Evolutionary conservation across 164 flowering plant genomes (phyloP).

Genomic region (Tinospora cordifolia): DNA sequence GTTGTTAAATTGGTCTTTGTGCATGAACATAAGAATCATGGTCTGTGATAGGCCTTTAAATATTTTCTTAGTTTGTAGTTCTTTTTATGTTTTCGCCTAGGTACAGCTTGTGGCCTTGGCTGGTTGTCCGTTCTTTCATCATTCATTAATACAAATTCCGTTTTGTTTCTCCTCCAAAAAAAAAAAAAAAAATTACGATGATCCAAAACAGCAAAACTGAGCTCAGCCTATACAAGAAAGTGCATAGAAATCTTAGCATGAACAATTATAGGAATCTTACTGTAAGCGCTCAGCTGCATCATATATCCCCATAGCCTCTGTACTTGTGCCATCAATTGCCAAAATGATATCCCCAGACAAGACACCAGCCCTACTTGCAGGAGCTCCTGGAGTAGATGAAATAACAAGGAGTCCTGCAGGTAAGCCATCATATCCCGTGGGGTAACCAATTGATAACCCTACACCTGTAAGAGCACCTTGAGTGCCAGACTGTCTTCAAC

Average conservation of each 20-base stretch:
- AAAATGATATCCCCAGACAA: conserved; percentile 73
- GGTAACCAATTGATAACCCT: conserved; percentile 89
- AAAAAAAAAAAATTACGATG: too few species aligned
- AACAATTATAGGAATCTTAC: conserved; percentile 35
- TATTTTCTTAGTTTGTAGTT: too few species aligned
- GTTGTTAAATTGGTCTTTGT: too few species aligned
- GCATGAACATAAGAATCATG: too few species aligned
- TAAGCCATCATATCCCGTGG: conserved; percentile 42
- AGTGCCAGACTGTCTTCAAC: conserved; percentile 99
- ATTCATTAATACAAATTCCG: too few species aligned
- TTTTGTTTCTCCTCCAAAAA: too few species aligned
- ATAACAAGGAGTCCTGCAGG: conserved; percentile 70
- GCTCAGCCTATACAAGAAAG: not conserved
- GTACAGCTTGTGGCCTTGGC: too few species aligned
- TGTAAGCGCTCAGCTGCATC: conserved; percentile 94
- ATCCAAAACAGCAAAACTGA: not conserved
- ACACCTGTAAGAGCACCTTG: conserved; percentile 94
- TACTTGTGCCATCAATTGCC: conserved; percentile 59
- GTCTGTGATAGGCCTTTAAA: too few species aligned
- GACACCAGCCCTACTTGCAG: conserved; percentile 84
- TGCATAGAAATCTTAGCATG: not conserved
- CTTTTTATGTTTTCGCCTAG: too few species aligned
- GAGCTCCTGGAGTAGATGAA: conserved; percentile 91
- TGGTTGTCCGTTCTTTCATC: too few species aligned
- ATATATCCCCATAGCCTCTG: conserved; percentile 78